Base-by-base conservation (phyloP, 768 basidiomycete genomes). In the Boletus sp. region DNA sequence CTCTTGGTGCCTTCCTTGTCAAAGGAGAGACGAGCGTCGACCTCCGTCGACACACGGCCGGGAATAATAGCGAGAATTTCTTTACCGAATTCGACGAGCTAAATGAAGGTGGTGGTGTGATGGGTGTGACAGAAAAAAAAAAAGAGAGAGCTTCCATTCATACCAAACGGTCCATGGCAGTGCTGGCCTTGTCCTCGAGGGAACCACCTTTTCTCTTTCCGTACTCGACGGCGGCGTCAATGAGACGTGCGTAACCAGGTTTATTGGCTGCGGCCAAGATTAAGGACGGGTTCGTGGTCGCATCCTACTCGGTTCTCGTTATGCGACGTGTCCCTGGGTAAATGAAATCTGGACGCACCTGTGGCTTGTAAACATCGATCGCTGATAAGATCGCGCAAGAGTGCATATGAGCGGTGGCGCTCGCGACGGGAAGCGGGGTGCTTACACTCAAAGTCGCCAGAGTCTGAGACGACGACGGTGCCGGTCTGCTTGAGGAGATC, bases 341-440 rank as follows among this genome's bases (percentile, higher is more conserved):
- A 54, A 62, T 56, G 54, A 56, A 60, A 50, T 51, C 51, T 35
- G 49, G 48, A 62, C 66, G 61, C 70, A 83, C 86, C 77, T 90
- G 93, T 64, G 96, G 96, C 78, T 97, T 95, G 86, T 96, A 98
- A 58, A 81, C 86, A 76, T 87, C 93, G 79, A 98, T 97, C 60
- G 89, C 92, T 94, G 71, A 60, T 64, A 58, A 60, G 60, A 68
- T 70, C 51, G 54, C 7, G 5, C 8, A 3, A n/a, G 10, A 34
- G 27, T 51, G 53, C 54, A 60, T 39, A 72, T 66, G 38, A 64
- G 46, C 51, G 57, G 52, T 59, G 69, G 51, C 69, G 60, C 21
- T 42, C 43, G 46, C 40, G 60, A 35, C 40, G 15, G 9, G 33
- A 39, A 23, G 47, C 14, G 55, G 39, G 10, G 23, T 5, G 62